Evolutionary conservation across 2,329 filamentous ascomycete species (phyloP).

Genomic region (Geosmithia morbida): DNA sequence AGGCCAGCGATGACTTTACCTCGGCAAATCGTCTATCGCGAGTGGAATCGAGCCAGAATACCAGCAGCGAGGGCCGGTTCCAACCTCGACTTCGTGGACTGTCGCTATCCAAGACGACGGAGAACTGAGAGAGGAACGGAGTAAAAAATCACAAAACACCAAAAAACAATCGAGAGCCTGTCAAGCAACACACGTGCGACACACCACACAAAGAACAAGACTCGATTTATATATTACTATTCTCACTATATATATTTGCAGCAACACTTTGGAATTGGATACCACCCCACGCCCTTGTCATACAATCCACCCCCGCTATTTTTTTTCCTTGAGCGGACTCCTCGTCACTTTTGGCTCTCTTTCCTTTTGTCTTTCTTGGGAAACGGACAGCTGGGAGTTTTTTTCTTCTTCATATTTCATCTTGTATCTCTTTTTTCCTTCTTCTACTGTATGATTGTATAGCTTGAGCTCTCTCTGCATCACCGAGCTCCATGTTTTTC

Average conservation of each 20-base stretch:
- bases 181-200: background rate
- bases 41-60: slow-evolving; percentile 52
- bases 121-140: slow-evolving; percentile 12
- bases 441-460: background rate
- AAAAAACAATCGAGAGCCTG: background rate
- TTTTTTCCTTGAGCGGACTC: too few relatives aligned
- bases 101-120: slow-evolving; percentile 25
- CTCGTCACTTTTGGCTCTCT: background rate
- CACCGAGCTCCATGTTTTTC: slow-evolving; percentile 6
- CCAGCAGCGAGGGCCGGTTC: slow-evolving; percentile 9
- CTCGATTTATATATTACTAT: slow-evolving; percentile 4
- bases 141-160: too few relatives aligned
- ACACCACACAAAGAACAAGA: background rate
- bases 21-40: slow-evolving; percentile 73
- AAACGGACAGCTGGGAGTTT: background rate
- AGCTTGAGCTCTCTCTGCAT: background rate
- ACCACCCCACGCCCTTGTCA: slow-evolving; percentile 6
- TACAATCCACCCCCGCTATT: too few relatives aligned
- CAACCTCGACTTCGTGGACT: slow-evolving; percentile 24
- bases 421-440: too few relatives aligned
- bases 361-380: background rate
- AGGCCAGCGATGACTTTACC: slow-evolving; percentile 81
- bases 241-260: background rate
- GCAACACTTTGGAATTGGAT: slow-evolving; percentile 9
- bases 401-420: background rate